phyloP scores from a whole-genome alignment of 441 rosid genomes.

The Pelargonium fulgidum region DNA sequence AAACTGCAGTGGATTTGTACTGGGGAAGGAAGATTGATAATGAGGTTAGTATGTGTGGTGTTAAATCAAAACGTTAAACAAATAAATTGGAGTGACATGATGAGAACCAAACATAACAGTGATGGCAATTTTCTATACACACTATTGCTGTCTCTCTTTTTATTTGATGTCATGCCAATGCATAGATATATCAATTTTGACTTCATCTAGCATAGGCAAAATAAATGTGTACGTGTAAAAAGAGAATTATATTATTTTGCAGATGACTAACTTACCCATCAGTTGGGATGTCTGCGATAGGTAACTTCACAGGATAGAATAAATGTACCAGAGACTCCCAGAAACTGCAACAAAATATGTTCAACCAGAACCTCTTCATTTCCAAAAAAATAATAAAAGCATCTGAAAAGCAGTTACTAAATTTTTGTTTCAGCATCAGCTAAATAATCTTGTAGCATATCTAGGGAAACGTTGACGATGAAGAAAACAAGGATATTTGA shows the following conservation, averaged over 20 bases:
- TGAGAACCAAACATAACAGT: background rate
- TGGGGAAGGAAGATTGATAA: constrained; percentile 9
- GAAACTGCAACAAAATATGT: constrained; percentile 12
- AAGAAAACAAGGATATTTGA: background rate
- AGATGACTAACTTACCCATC: constrained; percentile 22
- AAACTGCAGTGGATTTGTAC: constrained; percentile 12
- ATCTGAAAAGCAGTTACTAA: background rate
- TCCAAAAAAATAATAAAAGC: background rate
- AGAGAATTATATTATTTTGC: background rate
- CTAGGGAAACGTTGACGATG: background rate
- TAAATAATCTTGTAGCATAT: background rate
- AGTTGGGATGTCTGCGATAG: constrained; percentile 14
- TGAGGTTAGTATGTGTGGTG: background rate
- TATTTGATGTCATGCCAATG: too few species aligned
- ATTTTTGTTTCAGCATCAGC: too few species aligned
- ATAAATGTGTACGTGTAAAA: background rate
- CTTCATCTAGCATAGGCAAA: too few species aligned
- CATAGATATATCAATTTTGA: too few species aligned
- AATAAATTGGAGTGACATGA: background rate
- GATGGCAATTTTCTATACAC: too few species aligned
- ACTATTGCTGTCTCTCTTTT: too few species aligned
- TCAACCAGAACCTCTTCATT: constrained; percentile 11
- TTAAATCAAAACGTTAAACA: background rate
- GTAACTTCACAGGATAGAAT: constrained; percentile 18
- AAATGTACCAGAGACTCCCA: constrained; percentile 18